These are phyloP conservation scores for Jasminum sambac DNA, from an alignment of 257 asterid species.

Conservation along the genomic window DNA sequence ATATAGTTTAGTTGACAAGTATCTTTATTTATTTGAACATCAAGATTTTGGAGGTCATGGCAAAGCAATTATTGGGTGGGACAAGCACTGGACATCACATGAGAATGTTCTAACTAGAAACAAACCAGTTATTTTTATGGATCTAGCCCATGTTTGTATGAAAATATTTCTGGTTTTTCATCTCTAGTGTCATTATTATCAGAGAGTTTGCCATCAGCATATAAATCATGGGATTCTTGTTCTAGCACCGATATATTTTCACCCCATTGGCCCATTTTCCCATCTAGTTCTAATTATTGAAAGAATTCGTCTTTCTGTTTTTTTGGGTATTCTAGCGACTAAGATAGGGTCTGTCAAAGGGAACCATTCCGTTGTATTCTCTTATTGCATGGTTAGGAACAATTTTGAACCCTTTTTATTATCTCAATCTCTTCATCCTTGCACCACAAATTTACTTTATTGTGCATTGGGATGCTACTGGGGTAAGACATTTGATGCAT, in stretches of 20 bases:
- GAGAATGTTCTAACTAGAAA: too few relatives aligned
- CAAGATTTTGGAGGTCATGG: not conserved
- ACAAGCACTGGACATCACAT: not conserved
- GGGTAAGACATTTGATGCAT: not conserved
- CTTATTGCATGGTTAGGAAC: not conserved
- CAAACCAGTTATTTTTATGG: too few relatives aligned
- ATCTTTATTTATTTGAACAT: not conserved
- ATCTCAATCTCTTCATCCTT: not conserved
- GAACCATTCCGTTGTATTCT: not conserved
- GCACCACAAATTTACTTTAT: not conserved
- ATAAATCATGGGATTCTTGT: not conserved
- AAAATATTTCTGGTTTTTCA: not conserved
- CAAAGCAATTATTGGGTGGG: not conserved
- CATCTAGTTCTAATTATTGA: not conserved
- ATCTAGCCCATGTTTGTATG: not conserved
- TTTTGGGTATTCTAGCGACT: not conserved
- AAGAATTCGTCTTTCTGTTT: not conserved
- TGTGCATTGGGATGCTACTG: not conserved
- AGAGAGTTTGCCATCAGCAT: not conserved
- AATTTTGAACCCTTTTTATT: not conserved
- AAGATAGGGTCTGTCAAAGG: too few relatives aligned
- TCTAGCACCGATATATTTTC: not conserved
- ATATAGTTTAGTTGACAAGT: not conserved
- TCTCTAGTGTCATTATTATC: not conserved
- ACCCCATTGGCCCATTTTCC: not conserved